phyloP scores from a whole-genome alignment of 2,329 filamentous ascomycete species.

The Curvularia spicifera region DNA sequence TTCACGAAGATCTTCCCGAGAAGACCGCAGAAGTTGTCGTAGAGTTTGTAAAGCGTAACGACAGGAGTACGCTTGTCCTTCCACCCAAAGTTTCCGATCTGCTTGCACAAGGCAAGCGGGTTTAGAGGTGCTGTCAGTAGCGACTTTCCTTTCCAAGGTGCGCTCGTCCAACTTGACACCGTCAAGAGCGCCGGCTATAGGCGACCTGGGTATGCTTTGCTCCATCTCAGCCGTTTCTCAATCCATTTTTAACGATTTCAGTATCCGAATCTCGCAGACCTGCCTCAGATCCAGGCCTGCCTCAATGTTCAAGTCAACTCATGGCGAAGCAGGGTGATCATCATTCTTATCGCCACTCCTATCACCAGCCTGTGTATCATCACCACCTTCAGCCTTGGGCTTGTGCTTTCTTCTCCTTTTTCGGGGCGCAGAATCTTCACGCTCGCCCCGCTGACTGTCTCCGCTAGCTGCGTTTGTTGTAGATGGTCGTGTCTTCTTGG shows the following conservation, averaged over 20 bases:
- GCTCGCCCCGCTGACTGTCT: conserved; percentile 17
- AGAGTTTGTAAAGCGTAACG: conserved; percentile 92
- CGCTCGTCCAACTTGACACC: not conserved
- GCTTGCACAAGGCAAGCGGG: conserved; percentile 58
- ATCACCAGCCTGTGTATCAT: conserved; percentile 1
- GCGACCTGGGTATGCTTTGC: conserved; percentile 4
- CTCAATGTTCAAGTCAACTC: conserved; percentile 12
- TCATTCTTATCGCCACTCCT: not conserved
- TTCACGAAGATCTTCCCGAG: conserved; percentile 92
- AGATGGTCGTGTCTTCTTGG: conserved; percentile 26
- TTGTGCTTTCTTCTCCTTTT: conserved; percentile 52
- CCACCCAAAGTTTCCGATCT: conserved; percentile 80
- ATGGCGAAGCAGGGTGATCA: conserved; percentile 30
- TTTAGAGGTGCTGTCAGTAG: conserved; percentile 38
- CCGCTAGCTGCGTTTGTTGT: conserved; percentile 19
- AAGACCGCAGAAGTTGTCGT: conserved; percentile 84
- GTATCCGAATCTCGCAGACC: conserved; percentile 21
- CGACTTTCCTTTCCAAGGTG: not conserved
- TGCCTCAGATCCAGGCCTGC: not conserved
- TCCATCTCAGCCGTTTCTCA: not conserved
- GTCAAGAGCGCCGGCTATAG: not conserved
- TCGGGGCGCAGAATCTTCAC: conserved; percentile 37
- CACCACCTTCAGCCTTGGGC: conserved; percentile 39
- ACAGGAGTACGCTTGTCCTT: conserved; percentile 80
- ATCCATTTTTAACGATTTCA: conserved; percentile 2